Conservation (phyloP, 73 alveolate genomes). For the Stentor roeselii region DNA sequence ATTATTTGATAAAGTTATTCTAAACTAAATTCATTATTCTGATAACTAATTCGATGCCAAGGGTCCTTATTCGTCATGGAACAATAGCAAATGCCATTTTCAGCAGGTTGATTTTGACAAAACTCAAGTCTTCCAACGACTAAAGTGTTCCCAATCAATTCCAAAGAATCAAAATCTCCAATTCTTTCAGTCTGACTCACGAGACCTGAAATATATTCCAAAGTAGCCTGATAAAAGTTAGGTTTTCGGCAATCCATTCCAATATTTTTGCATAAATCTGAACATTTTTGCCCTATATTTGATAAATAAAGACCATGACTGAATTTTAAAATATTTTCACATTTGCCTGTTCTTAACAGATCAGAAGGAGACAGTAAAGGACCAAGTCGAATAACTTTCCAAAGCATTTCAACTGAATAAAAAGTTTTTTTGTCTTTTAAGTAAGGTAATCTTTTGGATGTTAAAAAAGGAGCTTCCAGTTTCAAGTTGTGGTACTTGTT, state of each 20-base stretch:
- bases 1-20: too few species aligned
- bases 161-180: background rate
- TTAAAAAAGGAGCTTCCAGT: too few species aligned
- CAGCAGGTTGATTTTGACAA: too few species aligned
- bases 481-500: background rate
- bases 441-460: too few species aligned
- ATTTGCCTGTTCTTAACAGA: background rate
- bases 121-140: background rate
- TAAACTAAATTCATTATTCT: too few species aligned
- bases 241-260: background rate
- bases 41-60: too few species aligned
- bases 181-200: background rate
- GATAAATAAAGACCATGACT: background rate
- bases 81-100: too few species aligned
- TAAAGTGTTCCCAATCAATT: too few species aligned
- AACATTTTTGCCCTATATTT: background rate
- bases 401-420: background rate
- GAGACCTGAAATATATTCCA: background rate
- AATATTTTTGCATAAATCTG: background rate
- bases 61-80: too few species aligned
- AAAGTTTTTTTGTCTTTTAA: background rate
- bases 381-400: background rate
- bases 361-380: background rate
- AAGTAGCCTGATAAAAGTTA: too few species aligned
- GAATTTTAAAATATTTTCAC: background rate